These are phyloP conservation scores for Protea cynaroides DNA, from an alignment of 164 flowering plant species.

Conservation along the genomic window DNA sequence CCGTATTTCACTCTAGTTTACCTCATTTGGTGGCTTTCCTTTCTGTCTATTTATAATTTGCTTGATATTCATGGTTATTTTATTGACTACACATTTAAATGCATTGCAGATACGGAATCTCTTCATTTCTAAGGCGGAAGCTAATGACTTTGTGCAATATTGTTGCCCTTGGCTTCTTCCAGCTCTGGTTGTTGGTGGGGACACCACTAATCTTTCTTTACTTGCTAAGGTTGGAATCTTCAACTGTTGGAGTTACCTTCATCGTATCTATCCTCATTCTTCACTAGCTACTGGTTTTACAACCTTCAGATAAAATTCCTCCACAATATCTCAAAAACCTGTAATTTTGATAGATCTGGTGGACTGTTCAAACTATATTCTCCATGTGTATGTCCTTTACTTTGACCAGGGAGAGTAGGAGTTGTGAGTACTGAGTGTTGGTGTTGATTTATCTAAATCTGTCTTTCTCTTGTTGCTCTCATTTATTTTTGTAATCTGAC, in stretches of 20 bases:
- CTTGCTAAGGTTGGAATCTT: constrained; percentile 48
- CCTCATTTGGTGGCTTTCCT: not conserved
- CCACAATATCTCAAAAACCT: too few relatives aligned
- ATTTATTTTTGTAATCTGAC: constrained; percentile 6
- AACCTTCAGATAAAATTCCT: not conserved
- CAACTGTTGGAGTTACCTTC: not conserved
- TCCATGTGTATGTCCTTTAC: not conserved
- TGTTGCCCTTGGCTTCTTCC: constrained; percentile 97
- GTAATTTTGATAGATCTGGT: not conserved
- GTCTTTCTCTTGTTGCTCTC: not conserved
- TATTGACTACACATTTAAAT: not conserved
- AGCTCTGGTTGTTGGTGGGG: constrained; percentile 54
- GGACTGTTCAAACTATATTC: not conserved
- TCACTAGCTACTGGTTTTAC: not conserved
- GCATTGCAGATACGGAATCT: constrained; percentile 63
- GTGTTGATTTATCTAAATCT: not conserved
- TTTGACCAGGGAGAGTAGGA: not conserved
- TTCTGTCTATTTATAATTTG: not conserved
- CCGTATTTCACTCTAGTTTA: not conserved
- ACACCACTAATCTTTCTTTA: constrained; percentile 51
- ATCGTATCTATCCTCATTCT: not conserved
- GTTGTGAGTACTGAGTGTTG: not conserved
- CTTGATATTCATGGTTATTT: not conserved
- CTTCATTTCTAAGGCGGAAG: constrained; percentile 55
- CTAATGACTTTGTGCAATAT: constrained; percentile 62